phyloP scores from a whole-genome alignment of 2,329 filamentous ascomycete species.

The Diaporthe sp. region DNA sequence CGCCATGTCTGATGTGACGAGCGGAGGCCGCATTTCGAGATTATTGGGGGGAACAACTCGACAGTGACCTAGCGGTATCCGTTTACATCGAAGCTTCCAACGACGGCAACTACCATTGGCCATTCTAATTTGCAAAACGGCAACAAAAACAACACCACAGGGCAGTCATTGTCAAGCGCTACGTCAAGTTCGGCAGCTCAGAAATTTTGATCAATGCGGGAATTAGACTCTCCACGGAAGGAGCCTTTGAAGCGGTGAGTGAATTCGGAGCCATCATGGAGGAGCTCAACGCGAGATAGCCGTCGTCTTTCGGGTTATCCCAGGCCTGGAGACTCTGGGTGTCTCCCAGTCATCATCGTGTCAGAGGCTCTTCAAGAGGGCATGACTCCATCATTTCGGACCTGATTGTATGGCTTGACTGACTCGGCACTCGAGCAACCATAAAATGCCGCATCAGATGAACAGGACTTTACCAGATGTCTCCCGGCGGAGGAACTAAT shows the following conservation, averaged over 20 bases:
- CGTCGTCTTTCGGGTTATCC: neutral
- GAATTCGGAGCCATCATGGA: neutral
- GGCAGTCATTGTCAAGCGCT: neutral
- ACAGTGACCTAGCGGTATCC: neutral
- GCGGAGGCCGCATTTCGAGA: neutral
- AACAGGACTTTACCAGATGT: neutral
- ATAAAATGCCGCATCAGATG: slow-evolving; percentile 1
- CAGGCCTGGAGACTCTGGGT: neutral
- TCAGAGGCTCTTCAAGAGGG: neutral
- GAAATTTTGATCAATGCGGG: neutral
- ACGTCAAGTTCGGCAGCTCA: neutral
- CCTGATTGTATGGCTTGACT: neutral
- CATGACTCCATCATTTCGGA: neutral
- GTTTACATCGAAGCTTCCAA: neutral
- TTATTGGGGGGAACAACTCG: neutral
- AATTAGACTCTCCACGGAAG: neutral
- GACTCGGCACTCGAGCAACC: neutral
- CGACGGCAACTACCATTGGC: neutral
- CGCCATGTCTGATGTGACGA: neutral
- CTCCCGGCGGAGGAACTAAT: neutral
- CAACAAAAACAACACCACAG: neutral
- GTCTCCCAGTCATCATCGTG: neutral
- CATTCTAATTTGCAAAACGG: neutral
- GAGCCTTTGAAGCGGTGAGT: neutral
- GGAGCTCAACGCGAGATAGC: neutral